Evolutionary conservation across 805 yeast genomes (phyloP), one percentile per base, ranked within the genome.

Genomic region (Candida endomychidarum): DNA sequence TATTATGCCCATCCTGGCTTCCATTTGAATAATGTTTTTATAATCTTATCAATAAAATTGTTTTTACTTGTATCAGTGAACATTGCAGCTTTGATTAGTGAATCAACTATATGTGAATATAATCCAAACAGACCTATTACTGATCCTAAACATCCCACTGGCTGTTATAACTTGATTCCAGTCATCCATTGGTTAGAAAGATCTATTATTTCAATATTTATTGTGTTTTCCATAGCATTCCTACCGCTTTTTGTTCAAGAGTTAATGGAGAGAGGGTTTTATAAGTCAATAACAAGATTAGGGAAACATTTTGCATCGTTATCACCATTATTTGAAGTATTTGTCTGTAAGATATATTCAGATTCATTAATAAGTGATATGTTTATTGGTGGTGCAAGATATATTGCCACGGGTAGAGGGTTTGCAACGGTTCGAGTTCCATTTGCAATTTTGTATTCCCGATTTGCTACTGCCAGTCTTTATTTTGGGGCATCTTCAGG

Each of bases 1-100:
- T 85, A 82, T 69, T 85, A 83, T 63, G 95, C 91, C 12, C 95
- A 85, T 62, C 81, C 88, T 46, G 95, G 95, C 63, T 85, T 85
- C 76, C 95, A 85, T 62, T 72, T 85, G 63, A 85, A 85, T 61
- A 85, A 85, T 60, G 70, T 82, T 59, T 83, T 85, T 63, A 85
- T 85, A 67, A 84, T 81, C 54, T 61, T 85, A 49, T 84, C 93
- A 16, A 70, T 85, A 50, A 87, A 84, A 61, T 56, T 82, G 54
- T 85, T 85, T 57, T 74, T 82, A 70, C 66, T 85, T 54, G 80
- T 86, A 16, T 67, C 81, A 52, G 79, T 83, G 23, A 84, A 85
- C 63, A 65, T 85, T 64, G 82, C 81, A 48, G 65, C 89, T n/a
- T 65, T 85, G 51, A 81, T 87, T 21, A 83, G 81, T 56, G 89